phyloP scores from a whole-genome alignment of 495 filamentous ascomycete genomes.

The Bryoglossum gracile region DNA sequence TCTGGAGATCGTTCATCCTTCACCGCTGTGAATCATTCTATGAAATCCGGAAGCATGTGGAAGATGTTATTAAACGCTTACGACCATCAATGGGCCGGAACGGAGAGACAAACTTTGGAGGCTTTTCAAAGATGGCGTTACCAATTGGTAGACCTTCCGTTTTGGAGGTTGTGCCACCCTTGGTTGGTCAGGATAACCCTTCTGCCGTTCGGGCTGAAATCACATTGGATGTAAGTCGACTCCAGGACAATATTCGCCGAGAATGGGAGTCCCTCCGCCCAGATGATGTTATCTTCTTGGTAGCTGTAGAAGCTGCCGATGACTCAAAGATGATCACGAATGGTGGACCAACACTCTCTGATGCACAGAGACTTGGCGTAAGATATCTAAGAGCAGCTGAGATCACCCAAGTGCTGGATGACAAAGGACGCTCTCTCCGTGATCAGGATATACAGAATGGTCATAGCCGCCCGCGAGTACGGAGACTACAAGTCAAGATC shows the following conservation, averaged over 20 bases:
- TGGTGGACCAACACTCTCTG: conserved; percentile 40
- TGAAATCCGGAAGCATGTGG: conserved; percentile 85
- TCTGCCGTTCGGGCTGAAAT: conserved; percentile 82
- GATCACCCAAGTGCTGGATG: conserved; percentile 81
- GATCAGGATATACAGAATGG: conserved; percentile 50
- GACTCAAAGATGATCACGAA: conserved; percentile 47
- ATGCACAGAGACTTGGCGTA: conserved; percentile 56
- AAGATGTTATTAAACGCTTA: conserved; percentile 70
- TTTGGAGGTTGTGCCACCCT: conserved; percentile 74
- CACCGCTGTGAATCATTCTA: conserved; percentile 92
- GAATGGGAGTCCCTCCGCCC: conserved; percentile 90
- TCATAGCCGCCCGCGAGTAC: conserved; percentile 40
- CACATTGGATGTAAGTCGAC: conserved; percentile 72
- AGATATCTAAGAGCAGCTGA: conserved; percentile 74
- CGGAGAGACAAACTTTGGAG: conserved; percentile 65
- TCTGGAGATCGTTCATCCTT: conserved; percentile 86
- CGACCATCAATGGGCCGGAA: conserved; percentile 57
- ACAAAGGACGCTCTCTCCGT: conserved; percentile 70
- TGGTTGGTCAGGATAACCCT: conserved; percentile 80
- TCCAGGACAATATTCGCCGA: conserved; percentile 63
- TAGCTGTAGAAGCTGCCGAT: conserved; percentile 56
- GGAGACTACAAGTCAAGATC: conserved; percentile 72
- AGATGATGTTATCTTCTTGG: conserved; percentile 85
- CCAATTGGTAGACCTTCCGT: conserved; percentile 82
- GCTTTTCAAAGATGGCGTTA: conserved; percentile 87